Evolutionary conservation across 2,329 filamentous ascomycete genomes (phyloP).

Genomic region (Xylaria sp.): DNA sequence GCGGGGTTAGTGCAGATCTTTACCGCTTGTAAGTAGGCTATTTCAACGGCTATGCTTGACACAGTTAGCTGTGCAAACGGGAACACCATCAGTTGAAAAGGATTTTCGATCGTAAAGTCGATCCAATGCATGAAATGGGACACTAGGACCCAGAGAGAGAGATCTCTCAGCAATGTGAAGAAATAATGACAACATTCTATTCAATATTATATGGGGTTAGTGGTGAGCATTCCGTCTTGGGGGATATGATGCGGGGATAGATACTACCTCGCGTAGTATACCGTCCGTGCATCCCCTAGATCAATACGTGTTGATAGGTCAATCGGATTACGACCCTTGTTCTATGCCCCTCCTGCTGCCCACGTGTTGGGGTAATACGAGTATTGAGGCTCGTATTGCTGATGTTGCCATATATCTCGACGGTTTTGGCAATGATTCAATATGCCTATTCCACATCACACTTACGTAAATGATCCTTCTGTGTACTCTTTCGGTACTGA

Average conservation of each 20-base stretch:
- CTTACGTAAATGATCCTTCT: not conserved
- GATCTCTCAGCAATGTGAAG: not conserved
- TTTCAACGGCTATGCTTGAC: not conserved
- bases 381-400: constrained; percentile 33
- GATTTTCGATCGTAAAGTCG: not conserved
- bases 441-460: constrained; percentile 14
- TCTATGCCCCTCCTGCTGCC: not conserved
- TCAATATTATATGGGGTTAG: constrained; percentile 1
- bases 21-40: not conserved
- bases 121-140: not conserved
- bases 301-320: constrained; percentile 18
- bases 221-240: constrained; percentile 20
- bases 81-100: not conserved
- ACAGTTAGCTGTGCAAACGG: not conserved
- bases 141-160: not conserved
- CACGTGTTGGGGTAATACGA: constrained; percentile 29
- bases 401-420: not conserved
- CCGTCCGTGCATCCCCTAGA: constrained; percentile 10
- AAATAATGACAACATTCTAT: not conserved
- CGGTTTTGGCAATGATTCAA: constrained; percentile 14
- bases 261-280: not conserved
- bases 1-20: not conserved
- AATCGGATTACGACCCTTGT: constrained; percentile 11
- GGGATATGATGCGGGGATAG: constrained; percentile 25
- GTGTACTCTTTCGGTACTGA: not conserved